Conservation (phyloP, 108 stramenopile species). For the Stephanodiscus triporus region DNA sequence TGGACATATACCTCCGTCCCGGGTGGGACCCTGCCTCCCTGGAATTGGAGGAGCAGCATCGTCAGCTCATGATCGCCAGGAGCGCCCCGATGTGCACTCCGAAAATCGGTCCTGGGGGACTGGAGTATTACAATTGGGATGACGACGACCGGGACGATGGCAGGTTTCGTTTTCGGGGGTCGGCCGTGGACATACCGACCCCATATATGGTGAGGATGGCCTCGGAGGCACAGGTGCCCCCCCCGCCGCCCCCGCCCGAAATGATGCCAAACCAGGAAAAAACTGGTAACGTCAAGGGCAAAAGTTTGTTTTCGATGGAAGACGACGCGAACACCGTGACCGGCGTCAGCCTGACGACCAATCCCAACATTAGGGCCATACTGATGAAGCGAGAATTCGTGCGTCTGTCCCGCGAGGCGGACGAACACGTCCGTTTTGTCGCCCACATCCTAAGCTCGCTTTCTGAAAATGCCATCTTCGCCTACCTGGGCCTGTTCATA, state of each 20-base stretch:
- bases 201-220: constrained; percentile 1
- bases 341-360: constrained; percentile 22
- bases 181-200: constrained; percentile 40
- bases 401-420: constrained; percentile 53
- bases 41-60: constrained; percentile 25
- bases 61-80: constrained; percentile 1
- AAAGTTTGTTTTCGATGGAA: constrained; percentile 9
- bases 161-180: constrained; percentile 36
- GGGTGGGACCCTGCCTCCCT: constrained; percentile 41
- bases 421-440: constrained; percentile 83
- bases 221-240: constrained; percentile 4
- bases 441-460: constrained; percentile 72
- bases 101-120: neutral
- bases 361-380: constrained; percentile 41
- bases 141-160: constrained; percentile 25
- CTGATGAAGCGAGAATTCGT: constrained; percentile 43
- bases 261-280: neutral
- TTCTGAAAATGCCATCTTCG: constrained; percentile 87
- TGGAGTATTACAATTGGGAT: constrained; percentile 43
- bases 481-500: constrained; percentile 86
- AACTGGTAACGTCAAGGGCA: neutral
- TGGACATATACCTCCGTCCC: constrained; percentile 63
- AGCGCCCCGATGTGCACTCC: neutral
- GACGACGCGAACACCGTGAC: constrained; percentile 15
- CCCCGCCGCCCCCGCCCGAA: neutral